Evolutionary conservation across 257 asterid genomes (phyloP).

Genomic region (Handroanthus guayacan): DNA sequence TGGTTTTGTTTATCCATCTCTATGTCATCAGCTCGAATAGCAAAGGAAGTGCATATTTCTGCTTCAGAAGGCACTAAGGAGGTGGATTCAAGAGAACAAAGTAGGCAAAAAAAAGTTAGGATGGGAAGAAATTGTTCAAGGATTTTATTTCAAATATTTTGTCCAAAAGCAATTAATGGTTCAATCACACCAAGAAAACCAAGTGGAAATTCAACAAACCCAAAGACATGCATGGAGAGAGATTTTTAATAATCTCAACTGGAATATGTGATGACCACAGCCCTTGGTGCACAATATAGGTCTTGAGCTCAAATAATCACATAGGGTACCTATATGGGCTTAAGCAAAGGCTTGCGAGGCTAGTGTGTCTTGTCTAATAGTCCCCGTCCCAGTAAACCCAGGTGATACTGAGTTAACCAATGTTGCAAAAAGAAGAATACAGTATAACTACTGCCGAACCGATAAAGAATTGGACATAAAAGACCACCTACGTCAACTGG

Average conservation of each 20-base stretch:
- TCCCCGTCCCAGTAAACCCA: background rate
- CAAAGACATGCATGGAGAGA: background rate
- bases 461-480: background rate
- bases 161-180: background rate
- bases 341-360: background rate
- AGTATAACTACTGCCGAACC: background rate
- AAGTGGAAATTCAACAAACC: background rate
- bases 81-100: background rate
- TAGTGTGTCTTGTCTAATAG: background rate
- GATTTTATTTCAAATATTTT: background rate
- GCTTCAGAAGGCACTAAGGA: background rate
- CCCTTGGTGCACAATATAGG: background rate
- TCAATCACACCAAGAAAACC: conserved; percentile 20
- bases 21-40: background rate
- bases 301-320: background rate
- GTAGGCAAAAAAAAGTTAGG: conserved; percentile 1
- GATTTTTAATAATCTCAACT: background rate
- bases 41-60: background rate
- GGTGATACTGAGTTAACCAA: background rate
- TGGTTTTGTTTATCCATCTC: background rate
- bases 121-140: background rate
- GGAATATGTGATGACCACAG: background rate
- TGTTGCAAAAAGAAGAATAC: background rate
- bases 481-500: background rate
- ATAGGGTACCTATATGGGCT: background rate